Evolutionary conservation across 192 early-diverging fungal genomes (phyloP).

Genomic region (Gaertneriomyces sp.): DNA sequence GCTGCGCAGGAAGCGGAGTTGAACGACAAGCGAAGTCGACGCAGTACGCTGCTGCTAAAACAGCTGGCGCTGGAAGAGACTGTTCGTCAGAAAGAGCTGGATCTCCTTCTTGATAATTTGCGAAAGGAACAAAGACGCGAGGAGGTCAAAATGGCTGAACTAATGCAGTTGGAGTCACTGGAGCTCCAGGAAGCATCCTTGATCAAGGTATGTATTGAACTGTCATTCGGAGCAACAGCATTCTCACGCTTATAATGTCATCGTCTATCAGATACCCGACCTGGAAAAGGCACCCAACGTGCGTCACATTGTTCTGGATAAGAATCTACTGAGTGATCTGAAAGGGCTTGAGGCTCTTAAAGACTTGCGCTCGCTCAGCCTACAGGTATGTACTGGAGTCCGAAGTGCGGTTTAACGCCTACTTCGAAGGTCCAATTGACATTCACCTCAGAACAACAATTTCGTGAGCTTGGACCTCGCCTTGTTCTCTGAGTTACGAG

Average conservation of each 20-base stretch:
- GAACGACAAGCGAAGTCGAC: slow-evolving; percentile 10
- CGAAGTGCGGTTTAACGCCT: too few species aligned
- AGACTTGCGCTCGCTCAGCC: slow-evolving; percentile 21
- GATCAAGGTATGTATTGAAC: not conserved
- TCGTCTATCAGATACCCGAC: slow-evolving; percentile 21
- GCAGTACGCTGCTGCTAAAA: slow-evolving; percentile 9
- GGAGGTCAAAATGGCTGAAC: not conserved
- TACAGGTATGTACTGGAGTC: slow-evolving; percentile 10
- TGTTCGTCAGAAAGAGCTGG: slow-evolving; percentile 8
- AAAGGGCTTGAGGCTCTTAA: slow-evolving; percentile 22
- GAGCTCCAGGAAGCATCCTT: slow-evolving; percentile 10
- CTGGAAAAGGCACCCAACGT: slow-evolving; percentile 14
- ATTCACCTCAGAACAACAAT: slow-evolving; percentile 16
- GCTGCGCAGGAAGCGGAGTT: slow-evolving; percentile 1
- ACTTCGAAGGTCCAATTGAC: not conserved
- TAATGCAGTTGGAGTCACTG: slow-evolving; percentile 10
- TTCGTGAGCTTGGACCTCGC: slow-evolving; percentile 12
- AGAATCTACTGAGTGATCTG: slow-evolving; percentile 16
- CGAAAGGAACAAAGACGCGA: not conserved
- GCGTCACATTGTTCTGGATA: slow-evolving; percentile 22
- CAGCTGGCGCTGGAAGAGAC: slow-evolving; percentile 18
- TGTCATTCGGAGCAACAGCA: too few species aligned
- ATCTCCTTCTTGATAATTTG: slow-evolving; percentile 12
- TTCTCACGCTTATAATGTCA: too few species aligned
- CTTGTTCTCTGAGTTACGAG: slow-evolving; percentile 13